Conservation (phyloP, 116 monocot species). For the Papilionanthe hybrid region DNA sequence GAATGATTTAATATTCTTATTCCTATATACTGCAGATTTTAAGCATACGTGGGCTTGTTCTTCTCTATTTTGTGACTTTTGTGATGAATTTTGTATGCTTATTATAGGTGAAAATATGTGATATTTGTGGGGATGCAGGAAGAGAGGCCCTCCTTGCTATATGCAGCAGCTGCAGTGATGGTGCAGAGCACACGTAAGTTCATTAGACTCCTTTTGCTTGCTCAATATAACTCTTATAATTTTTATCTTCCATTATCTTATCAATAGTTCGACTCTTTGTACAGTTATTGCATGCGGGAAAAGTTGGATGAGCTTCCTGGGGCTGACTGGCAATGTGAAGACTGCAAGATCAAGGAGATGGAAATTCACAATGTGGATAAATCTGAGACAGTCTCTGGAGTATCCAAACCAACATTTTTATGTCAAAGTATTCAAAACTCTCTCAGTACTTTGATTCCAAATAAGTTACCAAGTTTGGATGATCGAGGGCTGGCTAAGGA, state of each 20-base stretch:
- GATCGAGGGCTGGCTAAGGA: slow-evolving; percentile 3
- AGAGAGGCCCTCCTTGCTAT: slow-evolving; percentile 38
- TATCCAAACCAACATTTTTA: slow-evolving; percentile 11
- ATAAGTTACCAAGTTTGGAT: slow-evolving; percentile 15
- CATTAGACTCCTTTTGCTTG: background rate
- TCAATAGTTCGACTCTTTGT: background rate
- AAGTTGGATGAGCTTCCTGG: slow-evolving; percentile 43
- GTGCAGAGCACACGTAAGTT: slow-evolving; percentile 54
- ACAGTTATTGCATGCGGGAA: slow-evolving; percentile 47
- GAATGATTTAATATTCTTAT: background rate
- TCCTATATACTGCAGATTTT: too few relatives aligned
- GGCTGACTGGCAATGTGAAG: slow-evolving; percentile 56
- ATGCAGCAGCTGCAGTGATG: slow-evolving; percentile 47
- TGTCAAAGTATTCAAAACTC: slow-evolving; percentile 25
- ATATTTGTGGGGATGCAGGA: slow-evolving; percentile 58
- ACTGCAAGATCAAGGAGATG: slow-evolving; percentile 33
- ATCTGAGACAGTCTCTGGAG: slow-evolving; percentile 11
- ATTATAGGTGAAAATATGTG: slow-evolving; percentile 46
- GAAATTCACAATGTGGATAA: slow-evolving; percentile 12
- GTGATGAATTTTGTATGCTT: background rate
- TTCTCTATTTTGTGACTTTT: too few relatives aligned
- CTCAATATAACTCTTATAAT: background rate
- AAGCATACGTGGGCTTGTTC: too few relatives aligned
- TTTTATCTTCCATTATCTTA: background rate
- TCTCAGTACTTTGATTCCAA: slow-evolving; percentile 13